Evolutionary conservation across 176 grass and related monocot species (phyloP), one percentile per base, ranked within the genome.

Genomic region (Aegilops tauschii): DNA sequence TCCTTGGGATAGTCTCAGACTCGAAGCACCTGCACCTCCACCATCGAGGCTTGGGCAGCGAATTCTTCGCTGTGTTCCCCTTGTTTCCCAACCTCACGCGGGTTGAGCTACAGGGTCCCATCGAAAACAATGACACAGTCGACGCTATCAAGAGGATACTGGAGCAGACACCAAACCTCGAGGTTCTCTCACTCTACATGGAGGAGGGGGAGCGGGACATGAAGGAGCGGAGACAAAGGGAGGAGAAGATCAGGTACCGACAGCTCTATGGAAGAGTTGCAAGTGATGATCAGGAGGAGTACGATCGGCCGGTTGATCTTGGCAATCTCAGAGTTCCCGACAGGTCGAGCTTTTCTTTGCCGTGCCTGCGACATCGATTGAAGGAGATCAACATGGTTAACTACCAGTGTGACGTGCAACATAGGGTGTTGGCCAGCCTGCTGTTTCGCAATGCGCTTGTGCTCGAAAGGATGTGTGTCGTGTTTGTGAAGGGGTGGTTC

Each of bases 341-440:
- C 21, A 12, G 42, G 5, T 44, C n/a, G 10, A 16, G 39, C 21
- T 73, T 20, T 5, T 31, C 1, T 13, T 16, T 77, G 20, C 30
- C 42, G 3, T 85, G 73, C 83, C 13, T 85, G 44, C 32, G 39
- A 12, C 17, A 6, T 5, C 0, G 13, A 0, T 13, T 67, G 42
- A 77, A 30, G 61, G 21, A 67, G 61, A 67, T 85, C 61, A 35
- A 49, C 44, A 45, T 85, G 20, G 73, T 83, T 32, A 68, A 83
- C 11, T 83, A 83, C 50, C 68, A 72, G 8, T 67, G 67, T 0
- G 67, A 52, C 30, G 23, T 2, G 20, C 17, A 29, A 0, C 72
- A 85, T 73, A 85, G 61, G 29, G 12, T 47, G 61, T 29, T 77
- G 73, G 73, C 61, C 72, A 77, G 50, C 40, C 34, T 77, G 40